Evolutionary conservation across 2,329 filamentous ascomycete genomes (phyloP).

Genomic region (Thelonectria rubi): DNA sequence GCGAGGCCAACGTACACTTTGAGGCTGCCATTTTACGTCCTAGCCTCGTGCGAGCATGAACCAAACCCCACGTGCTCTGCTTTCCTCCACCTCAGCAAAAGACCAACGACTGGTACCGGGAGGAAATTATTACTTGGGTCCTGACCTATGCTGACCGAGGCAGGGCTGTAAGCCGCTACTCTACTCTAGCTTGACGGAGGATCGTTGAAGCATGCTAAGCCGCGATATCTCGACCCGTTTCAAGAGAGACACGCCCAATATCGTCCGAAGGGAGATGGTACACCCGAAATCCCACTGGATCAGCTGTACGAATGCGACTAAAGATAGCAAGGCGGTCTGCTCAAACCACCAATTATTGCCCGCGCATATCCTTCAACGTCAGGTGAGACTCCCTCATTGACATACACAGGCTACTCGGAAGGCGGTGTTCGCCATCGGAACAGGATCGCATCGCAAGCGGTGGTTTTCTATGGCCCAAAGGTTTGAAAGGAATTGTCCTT

Average conservation of each 20-base stretch:
- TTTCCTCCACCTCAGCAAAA: background rate
- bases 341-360: background rate
- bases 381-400: background rate
- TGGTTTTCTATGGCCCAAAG: background rate
- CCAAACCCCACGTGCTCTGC: background rate
- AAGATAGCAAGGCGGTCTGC: background rate
- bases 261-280: too few species aligned
- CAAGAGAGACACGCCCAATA: background rate
- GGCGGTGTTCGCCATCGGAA: background rate
- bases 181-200: background rate
- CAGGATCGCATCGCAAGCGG: background rate
- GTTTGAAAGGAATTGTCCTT: background rate
- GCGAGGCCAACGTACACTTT: background rate
- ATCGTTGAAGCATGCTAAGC: background rate
- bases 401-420: background rate
- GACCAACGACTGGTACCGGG: background rate
- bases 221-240: background rate
- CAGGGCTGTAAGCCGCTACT: background rate
- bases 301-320: background rate
- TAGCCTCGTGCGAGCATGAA: background rate
- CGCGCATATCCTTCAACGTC: background rate
- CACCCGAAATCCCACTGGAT: too few species aligned
- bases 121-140: background rate
- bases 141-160: background rate
- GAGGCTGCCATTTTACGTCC: background rate